Conservation (phyloP, 176 grass and related monocot species). For the Puccinellia tenuiflora region DNA sequence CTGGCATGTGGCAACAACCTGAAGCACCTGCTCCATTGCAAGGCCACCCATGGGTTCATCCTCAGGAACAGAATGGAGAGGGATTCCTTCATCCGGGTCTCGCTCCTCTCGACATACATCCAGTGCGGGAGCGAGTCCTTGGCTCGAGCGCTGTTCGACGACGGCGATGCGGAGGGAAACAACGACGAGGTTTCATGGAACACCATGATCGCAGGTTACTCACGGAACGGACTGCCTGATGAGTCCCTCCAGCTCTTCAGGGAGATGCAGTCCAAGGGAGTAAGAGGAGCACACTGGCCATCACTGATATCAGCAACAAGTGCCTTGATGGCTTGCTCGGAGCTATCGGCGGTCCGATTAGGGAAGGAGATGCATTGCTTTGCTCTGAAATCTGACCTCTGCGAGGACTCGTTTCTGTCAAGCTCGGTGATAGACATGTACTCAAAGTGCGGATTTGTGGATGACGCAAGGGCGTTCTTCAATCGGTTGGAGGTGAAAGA, state of each 20-base stretch:
- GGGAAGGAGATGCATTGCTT: conserved; percentile 59
- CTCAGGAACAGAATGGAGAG: conserved; percentile 58
- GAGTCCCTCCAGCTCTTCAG: conserved; percentile 49
- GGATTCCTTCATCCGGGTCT: conserved; percentile 42
- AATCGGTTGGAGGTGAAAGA: conserved; percentile 36
- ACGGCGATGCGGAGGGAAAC: conserved; percentile 5
- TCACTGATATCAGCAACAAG: conserved; percentile 41
- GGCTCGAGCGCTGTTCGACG: conserved; percentile 33
- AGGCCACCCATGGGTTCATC: conserved; percentile 50
- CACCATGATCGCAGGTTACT: conserved; percentile 57
- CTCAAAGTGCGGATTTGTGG: conserved; percentile 50
- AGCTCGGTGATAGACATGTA: conserved; percentile 70
- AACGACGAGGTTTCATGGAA: conserved; percentile 43
- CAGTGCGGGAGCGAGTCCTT: conserved; percentile 20
- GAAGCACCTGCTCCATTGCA: conserved; percentile 35
- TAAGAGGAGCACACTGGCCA: not conserved
- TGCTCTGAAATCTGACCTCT: conserved; percentile 28
- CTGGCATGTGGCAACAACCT: conserved; percentile 33
- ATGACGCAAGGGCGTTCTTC: conserved; percentile 49
- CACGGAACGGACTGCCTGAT: conserved; percentile 28
- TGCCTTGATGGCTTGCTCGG: conserved; percentile 54
- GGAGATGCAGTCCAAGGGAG: conserved; percentile 23
- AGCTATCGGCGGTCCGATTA: conserved; percentile 37
- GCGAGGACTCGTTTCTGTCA: conserved; percentile 34
- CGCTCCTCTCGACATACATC: conserved; percentile 53